Evolutionary conservation across 2,329 filamentous ascomycete genomes (phyloP).

Genomic region (Harringtonia lauricola): DNA sequence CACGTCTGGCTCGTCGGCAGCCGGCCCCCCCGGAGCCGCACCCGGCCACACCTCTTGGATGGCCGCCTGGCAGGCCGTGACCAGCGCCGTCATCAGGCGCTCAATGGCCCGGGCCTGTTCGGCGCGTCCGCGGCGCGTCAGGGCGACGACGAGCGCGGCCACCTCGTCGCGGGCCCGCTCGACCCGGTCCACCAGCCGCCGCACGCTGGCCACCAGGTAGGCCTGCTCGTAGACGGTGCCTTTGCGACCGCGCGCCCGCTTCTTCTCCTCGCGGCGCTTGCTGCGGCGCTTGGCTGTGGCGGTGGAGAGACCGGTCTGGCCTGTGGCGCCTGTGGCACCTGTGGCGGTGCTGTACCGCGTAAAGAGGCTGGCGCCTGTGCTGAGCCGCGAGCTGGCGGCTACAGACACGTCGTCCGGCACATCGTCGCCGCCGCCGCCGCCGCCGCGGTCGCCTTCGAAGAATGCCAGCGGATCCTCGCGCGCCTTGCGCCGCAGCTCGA

Average conservation of each 20-base stretch:
- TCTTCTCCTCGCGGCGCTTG: conserved; percentile 94
- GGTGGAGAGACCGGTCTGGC: conserved; percentile 8
- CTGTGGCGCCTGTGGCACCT: conserved; percentile 31
- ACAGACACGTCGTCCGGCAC: conserved; percentile 83
- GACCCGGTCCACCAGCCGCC: conserved; percentile 71
- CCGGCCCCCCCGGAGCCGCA: conserved; percentile 9
- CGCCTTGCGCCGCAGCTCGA: conserved; percentile 72
- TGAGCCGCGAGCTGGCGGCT: conserved; percentile 68
- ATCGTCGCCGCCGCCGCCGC: conserved; percentile 31
- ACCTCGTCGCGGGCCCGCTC: conserved; percentile 64
- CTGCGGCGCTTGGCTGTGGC: conserved; percentile 25
- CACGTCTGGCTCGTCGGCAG: not conserved
- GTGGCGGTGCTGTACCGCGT: conserved; percentile 77
- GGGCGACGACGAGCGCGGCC: conserved; percentile 60
- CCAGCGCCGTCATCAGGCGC: conserved; percentile 60
- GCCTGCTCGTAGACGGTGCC: conserved; percentile 97
- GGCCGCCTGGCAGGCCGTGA: conserved; percentile 55
- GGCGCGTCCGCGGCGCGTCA: conserved; percentile 73
- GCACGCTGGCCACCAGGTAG: conserved; percentile 83
- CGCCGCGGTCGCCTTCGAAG: conserved; percentile 65
- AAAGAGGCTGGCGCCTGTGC: conserved; percentile 80
- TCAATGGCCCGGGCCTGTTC: conserved; percentile 76
- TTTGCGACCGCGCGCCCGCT: conserved; percentile 88
- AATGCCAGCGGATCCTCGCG: conserved; percentile 78
- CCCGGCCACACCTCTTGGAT: conserved; percentile 55